Evolutionary conservation across 2,329 filamentous ascomycete species (phyloP).

Genomic region (Pseudomassariella vexata): DNA sequence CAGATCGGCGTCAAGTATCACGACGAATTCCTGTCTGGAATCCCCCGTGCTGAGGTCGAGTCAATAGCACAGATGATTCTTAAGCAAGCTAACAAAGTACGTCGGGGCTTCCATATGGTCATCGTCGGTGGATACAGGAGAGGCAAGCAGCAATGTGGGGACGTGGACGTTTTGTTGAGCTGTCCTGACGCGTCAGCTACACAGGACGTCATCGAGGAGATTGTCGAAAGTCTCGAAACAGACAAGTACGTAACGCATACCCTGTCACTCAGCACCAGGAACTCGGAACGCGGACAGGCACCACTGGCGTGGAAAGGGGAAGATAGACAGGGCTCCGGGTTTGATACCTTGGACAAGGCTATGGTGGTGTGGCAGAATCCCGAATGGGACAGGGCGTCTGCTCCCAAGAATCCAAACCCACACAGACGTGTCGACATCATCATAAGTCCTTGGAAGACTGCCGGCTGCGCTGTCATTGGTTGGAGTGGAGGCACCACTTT

Average conservation of each 20-base stretch:
- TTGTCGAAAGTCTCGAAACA: conserved; percentile 66
- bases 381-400: conserved; percentile 31
- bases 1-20: conserved; percentile 95
- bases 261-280: conserved; percentile 62
- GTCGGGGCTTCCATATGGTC: conserved; percentile 46
- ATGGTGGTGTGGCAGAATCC: conserved; percentile 88
- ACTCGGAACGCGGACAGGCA: conserved; percentile 65
- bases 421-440: conserved; percentile 92
- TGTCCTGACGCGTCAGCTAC: conserved; percentile 70
- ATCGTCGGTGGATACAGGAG: conserved; percentile 79
- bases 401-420: conserved; percentile 59
- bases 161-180: conserved; percentile 81
- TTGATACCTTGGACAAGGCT: conserved; percentile 87
- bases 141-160: conserved; percentile 67
- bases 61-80: conserved; percentile 59
- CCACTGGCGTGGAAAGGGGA: conserved; percentile 48
- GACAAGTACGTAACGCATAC: conserved; percentile 75
- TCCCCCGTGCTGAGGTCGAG: conserved; percentile 70
- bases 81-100: conserved; percentile 59
- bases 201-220: conserved; percentile 60
- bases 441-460: conserved; percentile 79
- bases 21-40: conserved; percentile 70
- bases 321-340: conserved; percentile 49
- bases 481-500: conserved; percentile 91
- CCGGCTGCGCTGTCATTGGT: conserved; percentile 80